phyloP scores from a whole-genome alignment of 352 stramenopile genomes.

The Phytophthora pinifolia region DNA sequence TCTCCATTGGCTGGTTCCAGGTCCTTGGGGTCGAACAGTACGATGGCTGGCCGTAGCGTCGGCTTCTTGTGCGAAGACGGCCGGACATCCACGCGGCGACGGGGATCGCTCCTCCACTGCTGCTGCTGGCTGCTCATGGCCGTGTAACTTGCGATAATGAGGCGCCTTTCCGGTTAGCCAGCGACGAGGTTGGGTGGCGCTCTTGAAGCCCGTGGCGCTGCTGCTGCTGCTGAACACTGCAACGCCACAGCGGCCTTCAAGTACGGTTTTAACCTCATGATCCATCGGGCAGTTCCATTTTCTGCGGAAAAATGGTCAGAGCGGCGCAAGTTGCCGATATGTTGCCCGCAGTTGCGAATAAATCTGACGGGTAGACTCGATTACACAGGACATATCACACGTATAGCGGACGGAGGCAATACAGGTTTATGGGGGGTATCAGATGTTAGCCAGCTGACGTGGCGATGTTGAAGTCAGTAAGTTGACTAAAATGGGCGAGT shows the following conservation, averaged over 20 bases:
- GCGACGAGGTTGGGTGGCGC: not conserved
- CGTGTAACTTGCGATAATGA: slow-evolving; percentile 29
- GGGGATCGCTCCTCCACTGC: not conserved
- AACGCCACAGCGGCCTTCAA: slow-evolving; percentile 3
- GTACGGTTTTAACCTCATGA: too few species aligned
- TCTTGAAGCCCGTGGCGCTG: not conserved
- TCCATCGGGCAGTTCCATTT: too few species aligned
- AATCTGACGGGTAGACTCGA: slow-evolving; percentile 1
- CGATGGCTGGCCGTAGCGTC: slow-evolving; percentile 33
- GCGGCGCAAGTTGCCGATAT: not conserved
- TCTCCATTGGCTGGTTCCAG: slow-evolving; percentile 13
- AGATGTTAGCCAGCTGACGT: not conserved
- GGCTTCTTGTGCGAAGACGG: slow-evolving; percentile 19
- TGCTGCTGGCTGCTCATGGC: slow-evolving; percentile 22
- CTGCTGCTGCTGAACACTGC: slow-evolving; percentile 5
- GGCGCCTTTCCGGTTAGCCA: slow-evolving; percentile 20
- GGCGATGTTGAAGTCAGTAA: slow-evolving; percentile 32
- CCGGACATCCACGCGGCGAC: slow-evolving; percentile 12
- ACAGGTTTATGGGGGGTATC: slow-evolving; percentile 10
- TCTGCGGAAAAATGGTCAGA: slow-evolving; percentile 27
- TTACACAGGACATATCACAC: not conserved
- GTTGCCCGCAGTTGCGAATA: not conserved
- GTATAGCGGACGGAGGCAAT: not conserved
- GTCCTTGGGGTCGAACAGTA: slow-evolving; percentile 59
- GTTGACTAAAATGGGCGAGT: slow-evolving; percentile 27